Base-by-base conservation (phyloP, 179 eudicot species). In the Sideroxylon spinosum region DNA sequence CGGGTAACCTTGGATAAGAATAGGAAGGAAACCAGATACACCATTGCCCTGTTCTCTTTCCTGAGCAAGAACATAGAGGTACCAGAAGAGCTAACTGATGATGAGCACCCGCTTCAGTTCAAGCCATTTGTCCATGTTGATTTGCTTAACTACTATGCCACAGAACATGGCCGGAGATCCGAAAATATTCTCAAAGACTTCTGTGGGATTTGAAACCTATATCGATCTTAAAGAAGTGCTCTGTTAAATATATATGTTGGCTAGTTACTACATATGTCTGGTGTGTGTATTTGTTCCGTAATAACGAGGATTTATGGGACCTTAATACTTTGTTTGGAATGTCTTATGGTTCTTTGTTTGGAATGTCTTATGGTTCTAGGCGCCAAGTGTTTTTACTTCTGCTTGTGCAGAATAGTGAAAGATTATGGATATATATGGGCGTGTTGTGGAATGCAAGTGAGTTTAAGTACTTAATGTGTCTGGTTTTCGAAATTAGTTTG, bases 101-200 rank as follows among this genome's bases (percentile, higher is more conserved):
- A 79, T 23, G 82, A 81, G 63, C 63, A 86, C 68, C 82, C 82
- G 0, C 68, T 84, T 48, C 64, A 74, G 53, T 86, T 76, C 63
- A 86, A 84, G 67, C 83, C 88, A 16, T 86, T 86, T 67, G 83
- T 67, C 10, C 83, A 83, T n/a, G 76, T 84, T 32, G 88, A 84
- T 83, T 72, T 86, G 63, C 78, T 86, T 14, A 77, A 84, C 19
- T 86, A 84, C 78, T 86, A 81, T 26, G 79, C 56, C 14, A 83
- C 88, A 0, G 88, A 83, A 48, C 48, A 23, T 9, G 88, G 86
- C n/a, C 77, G 84, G 23, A 76, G 78, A 76, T 81, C 88, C 29
- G 86, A 80, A 60, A 68, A 81, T 22, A 80, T 85, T 28, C 86
- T 85, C 69, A 57, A 82, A 32, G 88, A 85, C 76, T 85, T 85